These are phyloP conservation scores for Blastocystis sp. DNA, from an alignment of 352 stramenopile genomes.

Conservation along the genomic window DNA sequence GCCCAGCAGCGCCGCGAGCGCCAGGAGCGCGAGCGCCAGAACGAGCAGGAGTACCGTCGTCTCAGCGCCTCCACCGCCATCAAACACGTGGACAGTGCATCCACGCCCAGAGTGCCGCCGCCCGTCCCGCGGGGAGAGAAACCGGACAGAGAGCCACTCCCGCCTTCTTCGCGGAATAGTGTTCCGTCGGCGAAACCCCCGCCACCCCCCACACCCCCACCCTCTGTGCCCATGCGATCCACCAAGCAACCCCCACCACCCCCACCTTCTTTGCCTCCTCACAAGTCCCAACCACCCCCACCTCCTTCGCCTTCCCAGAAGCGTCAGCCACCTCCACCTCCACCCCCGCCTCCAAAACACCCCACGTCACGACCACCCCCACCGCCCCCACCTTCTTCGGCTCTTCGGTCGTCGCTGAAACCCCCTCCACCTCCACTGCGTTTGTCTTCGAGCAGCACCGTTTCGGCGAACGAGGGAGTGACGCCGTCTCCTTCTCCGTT, in stretches of 20 bases:
- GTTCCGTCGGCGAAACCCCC: neutral
- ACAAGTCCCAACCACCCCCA: neutral
- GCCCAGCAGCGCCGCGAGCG: neutral
- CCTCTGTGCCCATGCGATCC: neutral
- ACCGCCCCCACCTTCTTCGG: neutral
- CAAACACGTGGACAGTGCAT: neutral
- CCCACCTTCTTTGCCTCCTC: neutral
- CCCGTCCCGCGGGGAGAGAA: neutral
- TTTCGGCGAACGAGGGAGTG: neutral
- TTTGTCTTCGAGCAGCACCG: neutral
- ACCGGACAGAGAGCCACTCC: neutral
- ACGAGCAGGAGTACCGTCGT: neutral
- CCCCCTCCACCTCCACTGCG: neutral
- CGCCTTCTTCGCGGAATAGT: neutral
- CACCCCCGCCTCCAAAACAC: neutral
- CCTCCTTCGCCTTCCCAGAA: slow-evolving; percentile 1
- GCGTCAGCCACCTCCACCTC: neutral
- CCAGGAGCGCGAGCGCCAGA: neutral
- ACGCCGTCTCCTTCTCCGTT: neutral
- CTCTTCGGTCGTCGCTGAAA: neutral
- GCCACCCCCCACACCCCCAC: neutral
- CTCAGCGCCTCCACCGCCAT: neutral
- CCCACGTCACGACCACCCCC: neutral
- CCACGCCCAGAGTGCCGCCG: too few species aligned
- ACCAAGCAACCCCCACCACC: neutral